A percentile compares a stretch with the other conserved stretches of the same genome.
Evolutionary conservation across 2,329 filamentous ascomycete species (phyloP).

Genomic region (Clarireedia paspali): DNA sequence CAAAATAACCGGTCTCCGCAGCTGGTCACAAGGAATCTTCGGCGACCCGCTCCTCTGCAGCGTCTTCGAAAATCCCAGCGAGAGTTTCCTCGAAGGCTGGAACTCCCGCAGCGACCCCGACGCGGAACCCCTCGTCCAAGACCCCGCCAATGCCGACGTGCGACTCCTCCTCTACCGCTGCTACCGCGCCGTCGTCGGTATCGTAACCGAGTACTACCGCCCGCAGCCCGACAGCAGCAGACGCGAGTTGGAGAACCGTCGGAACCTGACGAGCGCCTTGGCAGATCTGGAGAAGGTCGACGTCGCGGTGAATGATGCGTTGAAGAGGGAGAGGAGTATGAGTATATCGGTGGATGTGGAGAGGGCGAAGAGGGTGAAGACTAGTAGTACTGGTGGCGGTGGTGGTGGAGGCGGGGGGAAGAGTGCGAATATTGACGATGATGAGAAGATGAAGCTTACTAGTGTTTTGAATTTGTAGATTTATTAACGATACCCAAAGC

Average conservation of each 20-base stretch:
- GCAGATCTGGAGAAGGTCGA: slow-evolving; percentile 35
- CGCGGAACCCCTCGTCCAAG: slow-evolving; percentile 33
- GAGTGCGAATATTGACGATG: slow-evolving; percentile 15
- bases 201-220: slow-evolving; percentile 50
- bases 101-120: slow-evolving; percentile 15
- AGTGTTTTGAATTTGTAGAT: slow-evolving; percentile 4
- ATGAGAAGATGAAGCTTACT: slow-evolving; percentile 7
- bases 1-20: slow-evolving; percentile 42
- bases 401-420: slow-evolving; percentile 9
- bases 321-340: slow-evolving; percentile 20
- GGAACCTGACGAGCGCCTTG: slow-evolving; percentile 41
- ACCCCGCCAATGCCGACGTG: slow-evolving; percentile 35
- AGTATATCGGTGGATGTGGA: slow-evolving; percentile 9
- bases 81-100: slow-evolving; percentile 42
- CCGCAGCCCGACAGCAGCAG: slow-evolving; percentile 40
- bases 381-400: too few species aligned
- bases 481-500: slow-evolving; percentile 9
- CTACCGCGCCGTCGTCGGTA: slow-evolving; percentile 45
- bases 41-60: slow-evolving; percentile 50
- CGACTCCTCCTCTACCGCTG: slow-evolving; percentile 50
- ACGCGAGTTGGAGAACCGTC: slow-evolving; percentile 45
- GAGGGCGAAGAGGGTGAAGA: slow-evolving; percentile 19
- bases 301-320: slow-evolving; percentile 11
- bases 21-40: slow-evolving; percentile 53
- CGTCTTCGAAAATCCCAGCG: slow-evolving; percentile 38